Percentiles rank a stretch among this genome's conserved stretches.
These are phyloP conservation scores for Hanseniaspora clermontiae DNA, from an alignment of 805 yeast species.

Conservation along the genomic window DNA sequence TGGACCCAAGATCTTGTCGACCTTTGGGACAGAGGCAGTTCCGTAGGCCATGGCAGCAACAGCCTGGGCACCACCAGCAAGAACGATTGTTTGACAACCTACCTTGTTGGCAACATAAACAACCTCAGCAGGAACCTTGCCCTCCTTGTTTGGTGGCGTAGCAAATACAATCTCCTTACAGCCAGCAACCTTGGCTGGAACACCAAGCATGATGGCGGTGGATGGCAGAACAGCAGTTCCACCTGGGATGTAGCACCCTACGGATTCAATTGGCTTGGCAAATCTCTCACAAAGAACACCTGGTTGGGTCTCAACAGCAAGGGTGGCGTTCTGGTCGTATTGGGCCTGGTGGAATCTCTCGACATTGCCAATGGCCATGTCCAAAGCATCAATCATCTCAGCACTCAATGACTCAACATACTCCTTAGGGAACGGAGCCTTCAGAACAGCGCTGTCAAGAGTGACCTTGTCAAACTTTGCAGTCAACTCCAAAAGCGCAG, in stretches of 20 bases:
- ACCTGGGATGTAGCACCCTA: conserved; percentile 95
- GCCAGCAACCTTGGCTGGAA: conserved; percentile 96
- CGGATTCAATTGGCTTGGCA: conserved; percentile 86
- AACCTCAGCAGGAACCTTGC: conserved; percentile 89
- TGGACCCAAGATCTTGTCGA: conserved; percentile 95
- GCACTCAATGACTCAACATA: conserved; percentile 61
- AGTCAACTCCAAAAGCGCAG: conserved; percentile 77
- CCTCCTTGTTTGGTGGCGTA: conserved; percentile 80
- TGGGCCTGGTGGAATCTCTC: conserved; percentile 91
- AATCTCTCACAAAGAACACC: conserved; percentile 92
- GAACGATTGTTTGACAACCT: conserved; percentile 77
- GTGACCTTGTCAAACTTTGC: conserved; percentile 81
- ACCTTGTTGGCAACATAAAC: conserved; percentile 93
- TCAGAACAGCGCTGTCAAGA: conserved; percentile 57
- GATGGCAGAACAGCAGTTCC: conserved; percentile 98
- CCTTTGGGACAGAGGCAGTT: conserved; percentile 80
- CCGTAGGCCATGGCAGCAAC: conserved; percentile 99
- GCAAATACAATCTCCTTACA: conserved; percentile 86
- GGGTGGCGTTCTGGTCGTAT: conserved; percentile 47
- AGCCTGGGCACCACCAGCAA: conserved; percentile 99
- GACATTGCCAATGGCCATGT: conserved; percentile 78
- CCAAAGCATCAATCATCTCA: conserved; percentile 70
- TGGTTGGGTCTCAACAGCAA: conserved; percentile 81
- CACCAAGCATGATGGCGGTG: conserved; percentile 95
- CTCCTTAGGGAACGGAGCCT: conserved; percentile 77